Evolutionary conservation across 495 filamentous ascomycete species (phyloP), one percentile per base, ranked within the genome.

Genomic region (Lentithecium fluviatile): DNA sequence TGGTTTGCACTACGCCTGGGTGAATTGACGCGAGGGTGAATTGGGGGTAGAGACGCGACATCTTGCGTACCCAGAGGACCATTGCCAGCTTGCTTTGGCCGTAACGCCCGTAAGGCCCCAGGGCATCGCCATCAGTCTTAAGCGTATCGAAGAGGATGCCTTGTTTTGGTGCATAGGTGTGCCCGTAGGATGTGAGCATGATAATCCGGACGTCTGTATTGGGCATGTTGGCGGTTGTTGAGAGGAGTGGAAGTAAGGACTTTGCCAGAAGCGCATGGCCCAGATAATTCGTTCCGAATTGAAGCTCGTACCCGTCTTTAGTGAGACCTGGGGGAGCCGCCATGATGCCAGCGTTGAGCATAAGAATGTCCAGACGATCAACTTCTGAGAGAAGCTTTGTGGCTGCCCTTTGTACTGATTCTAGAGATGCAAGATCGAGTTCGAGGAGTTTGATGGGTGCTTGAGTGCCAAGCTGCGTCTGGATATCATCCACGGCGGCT

Each of bases 281-380:
- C 2, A 68, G 6, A 37, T 65, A 49, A 34, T 68, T 68, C 12
- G 57, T 62, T 7, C 49, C 66, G 37, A 57, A 68, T 24, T 68
- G 66, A 20, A 65, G 6, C 46, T 68, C 66, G 57, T 65, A 68
- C 1, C 66, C 66, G 37, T 68, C 66, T 0, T 2, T 42, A 1
- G 65, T 64, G 3, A 52, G 12, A 3, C 42, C 55, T 3, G 50
- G n/a, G 6, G 48, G 36, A 7, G 13, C 23, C 8, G 45, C 36
- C 43, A 65, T 66, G 56, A 69, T 63, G n/a, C 62, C 66, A 6
- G 66, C 62, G 36, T 69, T 69, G 40, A 51, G 49, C 36, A 69
- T 53, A 20, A 69, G 62, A 6, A 62, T 56, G 53, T 69, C 62
- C 5, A 69, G 45, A 13, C 66, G 65, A 20, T 4, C 13, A 5